Base-by-base conservation (phyloP, 805 yeast species). In the Lipomyces kockii region DNA sequence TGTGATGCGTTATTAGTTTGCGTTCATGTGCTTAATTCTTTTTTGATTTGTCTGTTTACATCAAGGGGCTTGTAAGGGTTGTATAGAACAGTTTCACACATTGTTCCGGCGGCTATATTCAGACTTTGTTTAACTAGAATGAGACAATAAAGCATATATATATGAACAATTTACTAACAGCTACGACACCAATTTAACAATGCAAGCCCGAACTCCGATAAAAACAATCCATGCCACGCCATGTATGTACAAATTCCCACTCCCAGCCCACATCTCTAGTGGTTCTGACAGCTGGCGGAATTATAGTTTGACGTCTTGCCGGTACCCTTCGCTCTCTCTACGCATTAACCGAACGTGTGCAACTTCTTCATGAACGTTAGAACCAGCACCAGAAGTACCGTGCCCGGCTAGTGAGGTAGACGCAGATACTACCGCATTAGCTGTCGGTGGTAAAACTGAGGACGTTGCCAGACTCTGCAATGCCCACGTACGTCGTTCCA, bases 401-500 rank as follows among this genome's bases (percentile, higher is more conserved):
- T 14, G 3, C 27, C 27, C 20, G 12, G n/a, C 34, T 53, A 27
- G 11, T 20, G 49, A 4, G 14, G 32, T 12, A 29, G 49, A 56
- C 35, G 35, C 11, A 27, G 51, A 17, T 60, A n/a, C 35, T 17
- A 34, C 17, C 46, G 27, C n/a, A 11, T 64, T 46, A n/a, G 43
- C 43, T 22, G 61, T 57, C 9, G 58, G 17, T 14, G 59, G 12
- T 27, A 34, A 3, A 20, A 43, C 22, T 9, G 60, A 43, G 12
- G 56, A 29, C 9, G 39, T 58, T 25, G 65, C 56, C 9, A 60
- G 12, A 32, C 58, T 64, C 37, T 67, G 71, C 29, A 67, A 32
- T 2, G 72, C 67, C 70, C 66, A 65, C 14, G 60, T 66, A 17
- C 79, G 65, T 27, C 79, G 69, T 53, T 77, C 79, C 20, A 75